Percentiles rank a stretch among this genome's conserved stretches.
phyloP scores from a whole-genome alignment of 345 rosid genomes.

The Pugionium cornutum region DNA sequence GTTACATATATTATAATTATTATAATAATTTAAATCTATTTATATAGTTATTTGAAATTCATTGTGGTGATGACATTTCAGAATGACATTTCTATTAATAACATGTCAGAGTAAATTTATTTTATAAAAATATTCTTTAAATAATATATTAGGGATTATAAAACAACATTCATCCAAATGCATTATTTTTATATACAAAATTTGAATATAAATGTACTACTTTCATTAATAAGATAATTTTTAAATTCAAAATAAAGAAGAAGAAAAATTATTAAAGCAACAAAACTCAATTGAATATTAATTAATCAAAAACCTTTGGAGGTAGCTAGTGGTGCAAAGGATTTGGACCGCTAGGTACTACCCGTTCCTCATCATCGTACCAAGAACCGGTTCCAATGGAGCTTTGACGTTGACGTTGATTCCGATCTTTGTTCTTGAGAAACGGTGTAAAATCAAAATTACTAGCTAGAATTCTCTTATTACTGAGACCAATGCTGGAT shows the following conservation, averaged over 20 bases:
- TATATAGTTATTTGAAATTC: too few species aligned
- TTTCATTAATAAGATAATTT: too few species aligned
- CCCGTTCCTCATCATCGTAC: slow-evolving; percentile 56
- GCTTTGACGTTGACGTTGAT: slow-evolving; percentile 30
- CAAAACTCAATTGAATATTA: slow-evolving; percentile 5
- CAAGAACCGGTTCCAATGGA: slow-evolving; percentile 43
- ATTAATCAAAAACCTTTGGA: slow-evolving; percentile 2
- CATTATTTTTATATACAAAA: too few species aligned
- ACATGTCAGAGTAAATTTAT: too few species aligned
- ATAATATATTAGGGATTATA: too few species aligned
- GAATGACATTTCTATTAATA: too few species aligned
- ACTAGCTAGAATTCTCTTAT: slow-evolving; percentile 46
- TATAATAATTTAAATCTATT: too few species aligned
- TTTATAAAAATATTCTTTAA: too few species aligned
- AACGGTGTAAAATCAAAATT: slow-evolving; percentile 70
- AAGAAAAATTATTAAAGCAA: not conserved
- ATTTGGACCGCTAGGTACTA: slow-evolving; percentile 82
- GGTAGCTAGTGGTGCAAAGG: slow-evolving; percentile 76
- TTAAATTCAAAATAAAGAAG: too few species aligned
- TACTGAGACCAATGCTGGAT: slow-evolving; percentile 13
- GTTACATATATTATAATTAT: too few species aligned
- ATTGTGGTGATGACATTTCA: too few species aligned
- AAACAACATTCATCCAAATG: not conserved
- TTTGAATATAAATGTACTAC: too few species aligned
- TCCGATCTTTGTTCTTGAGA: slow-evolving; percentile 38